Evolutionary conservation across 1,139 yeast genomes (phyloP).

Genomic region (Sugiyamaella sp.): DNA sequence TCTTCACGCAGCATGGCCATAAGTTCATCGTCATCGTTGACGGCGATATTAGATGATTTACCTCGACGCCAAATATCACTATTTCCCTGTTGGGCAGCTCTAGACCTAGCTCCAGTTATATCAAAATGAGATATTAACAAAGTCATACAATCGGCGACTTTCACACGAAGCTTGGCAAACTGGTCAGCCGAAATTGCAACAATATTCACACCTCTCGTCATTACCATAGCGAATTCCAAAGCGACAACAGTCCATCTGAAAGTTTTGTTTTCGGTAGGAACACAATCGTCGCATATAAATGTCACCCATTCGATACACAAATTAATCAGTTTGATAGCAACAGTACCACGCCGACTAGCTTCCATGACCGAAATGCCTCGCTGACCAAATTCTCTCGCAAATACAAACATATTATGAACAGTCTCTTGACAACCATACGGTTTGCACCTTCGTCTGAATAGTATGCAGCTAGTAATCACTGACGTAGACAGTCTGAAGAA

Average conservation of each 20-base stretch:
- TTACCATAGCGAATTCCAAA: slow-evolving; percentile 92
- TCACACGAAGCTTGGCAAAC: slow-evolving; percentile 69
- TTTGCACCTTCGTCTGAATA: slow-evolving; percentile 52
- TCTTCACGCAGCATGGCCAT: slow-evolving; percentile 59
- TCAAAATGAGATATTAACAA: slow-evolving; percentile 92
- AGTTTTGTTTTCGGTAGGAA: slow-evolving; percentile 86
- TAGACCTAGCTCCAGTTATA: slow-evolving; percentile 96
- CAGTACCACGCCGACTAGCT: slow-evolving; percentile 63
- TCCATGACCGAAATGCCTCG: slow-evolving; percentile 69
- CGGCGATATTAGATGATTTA: slow-evolving; percentile 39
- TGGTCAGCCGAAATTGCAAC: slow-evolving; percentile 78
- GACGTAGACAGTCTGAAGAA: slow-evolving; percentile 72
- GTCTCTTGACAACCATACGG: slow-evolving; percentile 61
- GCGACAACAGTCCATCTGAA: slow-evolving; percentile 97
- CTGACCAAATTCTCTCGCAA: slow-evolving; percentile 83
- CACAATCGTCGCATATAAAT: slow-evolving; percentile 91
- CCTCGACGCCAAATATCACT: slow-evolving; percentile 53
- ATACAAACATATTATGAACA: slow-evolving; percentile 73
- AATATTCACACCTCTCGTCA: slow-evolving; percentile 89
- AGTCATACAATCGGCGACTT: slow-evolving; percentile 95
- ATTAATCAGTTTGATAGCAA: slow-evolving; percentile 73
- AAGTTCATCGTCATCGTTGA: slow-evolving; percentile 61
- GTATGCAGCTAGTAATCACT: slow-evolving; percentile 64
- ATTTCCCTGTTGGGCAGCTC: slow-evolving; percentile 69
- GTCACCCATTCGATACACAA: slow-evolving; percentile 89